These are phyloP conservation scores for Phytophthora tubulina DNA, from an alignment of 352 stramenopile species.

Conservation along the genomic window DNA sequence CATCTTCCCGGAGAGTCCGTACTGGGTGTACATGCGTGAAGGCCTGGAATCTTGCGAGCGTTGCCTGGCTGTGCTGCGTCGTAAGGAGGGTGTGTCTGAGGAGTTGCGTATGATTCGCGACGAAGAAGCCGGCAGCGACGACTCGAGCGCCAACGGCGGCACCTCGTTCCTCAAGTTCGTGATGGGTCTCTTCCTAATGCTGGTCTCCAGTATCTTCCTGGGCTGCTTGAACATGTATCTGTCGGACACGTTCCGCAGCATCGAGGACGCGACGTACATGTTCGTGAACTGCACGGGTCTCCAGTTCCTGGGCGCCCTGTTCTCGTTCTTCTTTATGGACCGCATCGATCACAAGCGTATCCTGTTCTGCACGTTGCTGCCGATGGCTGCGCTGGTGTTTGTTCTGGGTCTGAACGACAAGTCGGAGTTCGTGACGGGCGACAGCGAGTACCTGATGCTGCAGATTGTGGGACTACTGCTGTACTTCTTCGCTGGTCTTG, in stretches of 20 bases:
- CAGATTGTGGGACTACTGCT: constrained; percentile 73
- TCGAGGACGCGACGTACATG: constrained; percentile 77
- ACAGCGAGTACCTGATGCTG: constrained; percentile 72
- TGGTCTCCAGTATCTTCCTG: constrained; percentile 72
- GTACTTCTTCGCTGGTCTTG: constrained; percentile 86
- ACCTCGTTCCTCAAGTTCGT: constrained; percentile 71
- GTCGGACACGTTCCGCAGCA: constrained; percentile 63
- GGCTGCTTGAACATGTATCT: constrained; percentile 84
- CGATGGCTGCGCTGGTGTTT: constrained; percentile 54
- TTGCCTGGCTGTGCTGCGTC: constrained; percentile 74
- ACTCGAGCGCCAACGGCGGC: constrained; percentile 39
- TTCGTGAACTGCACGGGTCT: constrained; percentile 81
- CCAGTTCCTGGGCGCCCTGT: constrained; percentile 75
- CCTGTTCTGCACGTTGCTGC: constrained; percentile 74
- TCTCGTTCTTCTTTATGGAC: constrained; percentile 91
- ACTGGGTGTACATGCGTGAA: constrained; percentile 86
- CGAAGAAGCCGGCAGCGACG: constrained; percentile 60
- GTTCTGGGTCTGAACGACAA: constrained; percentile 71
- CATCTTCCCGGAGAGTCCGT: constrained; percentile 88
- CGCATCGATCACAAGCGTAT: constrained; percentile 80
- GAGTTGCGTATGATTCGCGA: constrained; percentile 85
- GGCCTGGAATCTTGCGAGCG: constrained; percentile 79
- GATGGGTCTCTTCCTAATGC: constrained; percentile 72
- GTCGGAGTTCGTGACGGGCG: constrained; percentile 56
- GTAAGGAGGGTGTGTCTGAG: constrained; percentile 78